Base-by-base conservation (phyloP, 345 rosid genomes). In the Populus pruinosa region DNA sequence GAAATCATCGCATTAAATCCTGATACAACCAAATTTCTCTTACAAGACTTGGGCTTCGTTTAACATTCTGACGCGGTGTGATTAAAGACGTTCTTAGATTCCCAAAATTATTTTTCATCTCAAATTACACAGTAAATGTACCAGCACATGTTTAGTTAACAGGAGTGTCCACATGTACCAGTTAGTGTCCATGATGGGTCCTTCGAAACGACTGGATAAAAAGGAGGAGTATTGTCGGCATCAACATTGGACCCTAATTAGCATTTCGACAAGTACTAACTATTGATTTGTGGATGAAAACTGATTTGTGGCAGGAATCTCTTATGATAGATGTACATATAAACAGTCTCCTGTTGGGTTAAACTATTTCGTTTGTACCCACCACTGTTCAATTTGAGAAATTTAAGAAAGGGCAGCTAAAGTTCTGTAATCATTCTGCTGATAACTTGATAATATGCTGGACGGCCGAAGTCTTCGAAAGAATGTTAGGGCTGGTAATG, bases 101-200 rank as follows among this genome's bases (percentile, higher is more conserved):
- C 36, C 36, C 36, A 33, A 33, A 33, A 33, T 33, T 33, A 33
- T 33, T 33, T 33, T 4, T 33, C 36, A 33, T 33, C 36, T 33
- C 36, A 4, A 33, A 33, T 33, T 33, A 4, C 5, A 33, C 36
- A 33, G 36, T 14, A 44, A 63, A 18, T 33, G n/a, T 64, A 29
- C 43, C 6, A 64, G 69, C 61, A 44, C 50, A 79, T 68, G 9
- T 29, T 29, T 69, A 61, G 27, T 21, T 25, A 74, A 38, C 62
- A 56, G 71, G 41, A 67, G 71, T 47, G 79, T 77, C 67, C 49
- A 71, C 55, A 35, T 61, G 72, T 79, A 66, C 66, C 66, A 70
- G 82, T 75, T 67, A 36, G 47, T 63, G 53, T 81, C 83, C n/a
- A 50, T 35, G 8, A 64, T 50, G 72, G 82, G 83, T 82, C 84